Base-by-base conservation (phyloP, 2,329 filamentous ascomycete genomes). In the Sporothrix protearum region DNA sequence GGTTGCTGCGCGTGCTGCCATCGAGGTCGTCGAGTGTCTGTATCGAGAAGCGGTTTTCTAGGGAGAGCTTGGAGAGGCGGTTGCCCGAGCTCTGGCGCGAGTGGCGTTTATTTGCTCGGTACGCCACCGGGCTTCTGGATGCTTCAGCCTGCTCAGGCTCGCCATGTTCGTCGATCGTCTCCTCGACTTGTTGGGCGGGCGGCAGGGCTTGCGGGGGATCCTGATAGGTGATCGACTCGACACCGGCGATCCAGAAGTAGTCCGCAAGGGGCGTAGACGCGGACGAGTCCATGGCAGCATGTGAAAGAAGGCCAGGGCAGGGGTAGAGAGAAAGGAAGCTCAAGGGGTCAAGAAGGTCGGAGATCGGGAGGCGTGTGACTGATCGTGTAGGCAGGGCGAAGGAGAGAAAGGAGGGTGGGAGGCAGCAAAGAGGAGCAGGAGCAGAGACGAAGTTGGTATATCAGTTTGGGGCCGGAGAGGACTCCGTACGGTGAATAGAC, bases 191-290 rank as follows among this genome's bases (percentile, higher is more conserved):
- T 75, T 80, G 79, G 73, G 74, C 81, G 75, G 78, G 75, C 45
- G 64, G 68, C n/a, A 42, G 14, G 68, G 80, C 78, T 57, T 78
- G 80, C 68, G 80, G 80, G 76, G 82, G 78, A 75, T 91, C 89
- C 74, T 88, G 85, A 82, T 91, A 91, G 71, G 86, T 85, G 76
- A 91, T 85, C 73, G 87, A 87, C 80, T 91, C 89, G 80, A 92
- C 85, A 77, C 89, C 89, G 75, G 89, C 89, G 79, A 92, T 91
- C 89, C 89, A 92, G 81, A 92, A 92, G 82, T 92, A 92, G 80
- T 92, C 89, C 80, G 89, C 89, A 79, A 92, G 84, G 78, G 89
- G 89, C 75, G 85, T 85, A 74, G 88, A 89, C 73, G 71, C 73
- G 22, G 87, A 84, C 81, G 80, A 83, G 78, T 88, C 87, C 87